Percentiles rank a stretch among this genome's conserved stretches.
These are phyloP conservation scores for Coemansia sp. DNA, from an alignment of 192 early-diverging fungal genomes.

Conservation along the genomic window DNA sequence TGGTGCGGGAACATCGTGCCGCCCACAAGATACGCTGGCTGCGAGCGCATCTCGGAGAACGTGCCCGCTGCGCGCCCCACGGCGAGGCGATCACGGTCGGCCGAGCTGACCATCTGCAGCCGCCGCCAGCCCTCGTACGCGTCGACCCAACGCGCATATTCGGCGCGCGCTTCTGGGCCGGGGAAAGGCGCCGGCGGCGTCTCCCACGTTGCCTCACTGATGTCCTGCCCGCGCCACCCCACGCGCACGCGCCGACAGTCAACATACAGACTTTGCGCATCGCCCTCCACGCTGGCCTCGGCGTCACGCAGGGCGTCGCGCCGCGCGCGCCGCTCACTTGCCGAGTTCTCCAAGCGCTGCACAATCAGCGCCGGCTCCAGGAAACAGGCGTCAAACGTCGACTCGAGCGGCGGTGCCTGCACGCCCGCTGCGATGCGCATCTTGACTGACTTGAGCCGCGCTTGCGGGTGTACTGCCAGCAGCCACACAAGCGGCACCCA, in stretches of 20 bases:
- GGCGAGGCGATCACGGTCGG: background rate
- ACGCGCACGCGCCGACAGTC: slow-evolving; percentile 13
- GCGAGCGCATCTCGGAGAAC: slow-evolving; percentile 53
- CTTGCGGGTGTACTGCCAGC: background rate
- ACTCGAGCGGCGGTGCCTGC: slow-evolving; percentile 4
- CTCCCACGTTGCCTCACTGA: slow-evolving; percentile 32
- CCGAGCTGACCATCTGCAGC: slow-evolving; percentile 21
- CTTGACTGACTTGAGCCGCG: slow-evolving; percentile 5
- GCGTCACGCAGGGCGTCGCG: background rate
- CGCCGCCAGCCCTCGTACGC: background rate
- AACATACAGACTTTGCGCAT: slow-evolving; percentile 7
- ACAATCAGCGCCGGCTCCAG: slow-evolving; percentile 8
- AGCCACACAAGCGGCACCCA: slow-evolving; percentile 44
- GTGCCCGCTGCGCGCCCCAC: background rate
- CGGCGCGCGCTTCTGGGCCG: slow-evolving; percentile 4
- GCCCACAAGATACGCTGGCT: slow-evolving; percentile 73
- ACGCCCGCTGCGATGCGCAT: background rate
- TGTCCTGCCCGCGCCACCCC: slow-evolving; percentile 17
- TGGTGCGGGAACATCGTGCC: slow-evolving; percentile 89
- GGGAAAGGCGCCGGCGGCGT: slow-evolving; percentile 19
- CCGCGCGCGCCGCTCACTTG: background rate
- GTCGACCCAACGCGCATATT: slow-evolving; percentile 9
- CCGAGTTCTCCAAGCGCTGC: slow-evolving; percentile 3
- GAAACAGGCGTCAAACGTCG: background rate
- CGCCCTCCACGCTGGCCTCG: background rate